Evolutionary conservation across 768 basidiomycete genomes (phyloP).

Genomic region (Trichaptum fuscoviolaceum): DNA sequence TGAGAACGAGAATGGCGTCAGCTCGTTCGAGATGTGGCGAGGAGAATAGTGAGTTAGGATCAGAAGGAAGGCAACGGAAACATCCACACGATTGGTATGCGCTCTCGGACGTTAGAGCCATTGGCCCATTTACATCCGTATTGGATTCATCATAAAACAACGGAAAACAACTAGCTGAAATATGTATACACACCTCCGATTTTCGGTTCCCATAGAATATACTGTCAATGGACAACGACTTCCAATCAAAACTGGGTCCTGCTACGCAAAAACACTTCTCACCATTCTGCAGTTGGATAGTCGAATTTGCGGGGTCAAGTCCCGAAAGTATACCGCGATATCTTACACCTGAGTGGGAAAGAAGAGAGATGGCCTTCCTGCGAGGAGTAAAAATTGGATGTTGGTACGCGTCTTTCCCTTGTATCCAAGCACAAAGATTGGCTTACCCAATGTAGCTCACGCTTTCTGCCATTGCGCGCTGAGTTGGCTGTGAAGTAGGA

Average conservation of each 20-base stretch:
- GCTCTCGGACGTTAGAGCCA: slow-evolving; percentile 35
- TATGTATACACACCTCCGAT: slow-evolving; percentile 54
- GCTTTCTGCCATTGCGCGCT: background rate
- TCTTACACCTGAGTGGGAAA: slow-evolving; percentile 87
- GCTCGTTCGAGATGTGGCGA: slow-evolving; percentile 9
- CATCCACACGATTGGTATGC: slow-evolving; percentile 48
- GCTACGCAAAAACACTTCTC: slow-evolving; percentile 13
- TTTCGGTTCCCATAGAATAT: slow-evolving; percentile 86
- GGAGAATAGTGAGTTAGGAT: slow-evolving; percentile 17
- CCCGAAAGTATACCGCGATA: slow-evolving; percentile 85
- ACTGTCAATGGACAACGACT: slow-evolving; percentile 31
- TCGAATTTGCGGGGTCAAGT: slow-evolving; percentile 80
- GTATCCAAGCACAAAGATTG: background rate
- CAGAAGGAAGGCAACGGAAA: slow-evolving; percentile 66
- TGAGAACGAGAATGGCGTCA: slow-evolving; percentile 28
- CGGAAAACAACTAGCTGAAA: slow-evolving; percentile 1
- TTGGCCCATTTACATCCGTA: slow-evolving; percentile 36
- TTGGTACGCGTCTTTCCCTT: background rate
- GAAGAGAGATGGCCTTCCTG: slow-evolving; percentile 85
- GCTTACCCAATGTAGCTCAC: background rate
- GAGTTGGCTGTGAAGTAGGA: background rate
- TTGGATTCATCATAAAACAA: slow-evolving; percentile 29
- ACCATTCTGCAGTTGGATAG: slow-evolving; percentile 88
- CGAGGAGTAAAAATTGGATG: background rate
- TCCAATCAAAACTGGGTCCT: background rate